These are phyloP conservation scores for Aspergillus oerlinghausenensis DNA, from an alignment of 2,329 filamentous ascomycete genomes.

Conservation along the genomic window DNA sequence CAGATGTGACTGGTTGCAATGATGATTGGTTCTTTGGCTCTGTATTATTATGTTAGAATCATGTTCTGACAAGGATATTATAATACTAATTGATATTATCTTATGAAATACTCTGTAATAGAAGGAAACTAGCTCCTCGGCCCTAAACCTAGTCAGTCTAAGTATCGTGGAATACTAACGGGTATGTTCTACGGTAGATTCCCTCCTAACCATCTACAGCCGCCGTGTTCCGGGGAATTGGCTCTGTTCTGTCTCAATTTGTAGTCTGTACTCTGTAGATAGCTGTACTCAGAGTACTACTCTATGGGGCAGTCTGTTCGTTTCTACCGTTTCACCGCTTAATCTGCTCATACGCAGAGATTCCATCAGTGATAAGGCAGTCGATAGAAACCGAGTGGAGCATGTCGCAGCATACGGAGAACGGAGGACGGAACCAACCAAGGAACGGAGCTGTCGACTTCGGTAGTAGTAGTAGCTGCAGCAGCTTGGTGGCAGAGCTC, in stretches of 20 bases:
- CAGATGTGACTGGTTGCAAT: constrained; percentile 4
- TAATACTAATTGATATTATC: not conserved
- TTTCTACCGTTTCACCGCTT: constrained; percentile 24
- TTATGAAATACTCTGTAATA: not conserved
- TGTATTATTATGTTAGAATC: not conserved
- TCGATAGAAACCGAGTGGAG: not conserved
- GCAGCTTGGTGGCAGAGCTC: constrained; percentile 14
- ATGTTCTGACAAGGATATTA: not conserved
- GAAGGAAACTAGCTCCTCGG: not conserved
- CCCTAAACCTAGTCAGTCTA: not conserved
- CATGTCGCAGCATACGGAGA: not conserved
- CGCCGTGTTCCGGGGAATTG: constrained; percentile 22
- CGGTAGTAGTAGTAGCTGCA: constrained; percentile 8
- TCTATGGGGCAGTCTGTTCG: constrained; percentile 9
- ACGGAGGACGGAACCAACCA: not conserved
- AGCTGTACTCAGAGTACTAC: not conserved
- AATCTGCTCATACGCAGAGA: constrained; percentile 9
- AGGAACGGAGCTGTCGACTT: not conserved
- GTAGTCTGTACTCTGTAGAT: not conserved
- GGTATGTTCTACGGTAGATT: not conserved
- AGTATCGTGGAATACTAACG: not conserved
- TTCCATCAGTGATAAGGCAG: constrained; percentile 19
- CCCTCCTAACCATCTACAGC: not conserved
- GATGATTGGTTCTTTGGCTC: constrained; percentile 1
- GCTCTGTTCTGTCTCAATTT: constrained; percentile 4